These are phyloP conservation scores for Cornus controversa DNA, from an alignment of 148 eudicot species.

Conservation along the genomic window DNA sequence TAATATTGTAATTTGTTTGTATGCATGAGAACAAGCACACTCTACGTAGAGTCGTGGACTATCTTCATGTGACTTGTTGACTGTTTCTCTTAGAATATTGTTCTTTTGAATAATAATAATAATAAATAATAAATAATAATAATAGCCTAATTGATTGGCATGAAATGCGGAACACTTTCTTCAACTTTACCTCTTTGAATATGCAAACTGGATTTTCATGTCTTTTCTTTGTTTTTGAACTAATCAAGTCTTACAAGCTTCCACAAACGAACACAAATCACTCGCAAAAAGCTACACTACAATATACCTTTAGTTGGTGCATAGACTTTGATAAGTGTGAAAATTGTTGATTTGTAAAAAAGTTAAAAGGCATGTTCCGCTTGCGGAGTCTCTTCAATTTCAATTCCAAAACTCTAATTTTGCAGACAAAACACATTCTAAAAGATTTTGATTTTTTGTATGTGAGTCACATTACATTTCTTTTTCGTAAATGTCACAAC, in stretches of 20 bases:
- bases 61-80: not conserved
- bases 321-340: no score
- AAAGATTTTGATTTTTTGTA: no score
- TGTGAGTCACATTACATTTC: no score
- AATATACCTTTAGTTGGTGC: not conserved
- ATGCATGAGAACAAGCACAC: not conserved
- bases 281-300: not conserved
- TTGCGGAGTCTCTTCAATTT: no score
- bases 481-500: no score
- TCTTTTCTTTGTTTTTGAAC: not conserved
- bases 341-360: no score
- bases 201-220: not conserved
- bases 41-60: not conserved
- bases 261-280: not conserved
- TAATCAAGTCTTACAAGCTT: not conserved
- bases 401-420: no score
- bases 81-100: no score
- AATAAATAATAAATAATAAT: no score
- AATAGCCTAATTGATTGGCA: not conserved
- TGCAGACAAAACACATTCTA: no score
- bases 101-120: no score
- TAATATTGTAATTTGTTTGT: not conserved
- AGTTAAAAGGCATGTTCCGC: no score
- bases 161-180: not conserved
- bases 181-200: not conserved